Conservation (phyloP, 768 basidiomycete species). For the Crassisporium funariophilum region DNA sequence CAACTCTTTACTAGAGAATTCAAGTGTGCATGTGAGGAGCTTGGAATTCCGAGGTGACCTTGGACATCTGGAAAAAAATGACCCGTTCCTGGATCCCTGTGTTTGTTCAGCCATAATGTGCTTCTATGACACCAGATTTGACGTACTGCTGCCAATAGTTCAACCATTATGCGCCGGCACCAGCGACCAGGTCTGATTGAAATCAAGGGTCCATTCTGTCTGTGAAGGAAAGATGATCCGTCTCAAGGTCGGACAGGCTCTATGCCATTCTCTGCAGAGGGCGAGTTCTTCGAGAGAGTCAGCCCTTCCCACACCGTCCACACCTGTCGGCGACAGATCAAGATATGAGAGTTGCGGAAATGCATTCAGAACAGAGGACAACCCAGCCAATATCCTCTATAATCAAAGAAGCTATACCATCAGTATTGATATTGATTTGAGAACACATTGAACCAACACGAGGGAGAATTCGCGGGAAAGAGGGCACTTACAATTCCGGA, state of each 20-base stretch:
- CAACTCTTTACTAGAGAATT: too few species aligned
- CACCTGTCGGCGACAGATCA: conserved; percentile 62
- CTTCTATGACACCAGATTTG: too few species aligned
- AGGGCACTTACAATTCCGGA: conserved; percentile 61
- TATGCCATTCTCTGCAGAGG: conserved; percentile 56
- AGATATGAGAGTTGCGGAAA: conserved; percentile 52
- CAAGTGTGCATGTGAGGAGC: too few species aligned
- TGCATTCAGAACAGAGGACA: conserved; percentile 56
- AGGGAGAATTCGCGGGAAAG: conserved; percentile 10
- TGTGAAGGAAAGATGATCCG: conserved; percentile 58
- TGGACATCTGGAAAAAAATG: too few species aligned
- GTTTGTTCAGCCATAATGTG: too few species aligned
- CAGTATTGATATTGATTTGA: background rate
- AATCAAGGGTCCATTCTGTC: conserved; percentile 49
- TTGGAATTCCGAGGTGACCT: too few species aligned
- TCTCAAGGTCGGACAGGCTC: conserved; percentile 54
- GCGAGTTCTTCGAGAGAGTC: conserved; percentile 50
- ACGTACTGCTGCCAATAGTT: background rate
- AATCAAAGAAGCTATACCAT: background rate
- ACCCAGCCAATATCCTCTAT: conserved; percentile 59
- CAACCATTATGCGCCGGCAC: background rate
- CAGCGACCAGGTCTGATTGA: conserved; percentile 34
- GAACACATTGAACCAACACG: conserved; percentile 9
- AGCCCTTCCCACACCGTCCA: conserved; percentile 45
- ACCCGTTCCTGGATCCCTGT: too few species aligned